Evolutionary conservation across 2,329 filamentous ascomycete species (phyloP).

Genomic region (Colletotrichum karsti): DNA sequence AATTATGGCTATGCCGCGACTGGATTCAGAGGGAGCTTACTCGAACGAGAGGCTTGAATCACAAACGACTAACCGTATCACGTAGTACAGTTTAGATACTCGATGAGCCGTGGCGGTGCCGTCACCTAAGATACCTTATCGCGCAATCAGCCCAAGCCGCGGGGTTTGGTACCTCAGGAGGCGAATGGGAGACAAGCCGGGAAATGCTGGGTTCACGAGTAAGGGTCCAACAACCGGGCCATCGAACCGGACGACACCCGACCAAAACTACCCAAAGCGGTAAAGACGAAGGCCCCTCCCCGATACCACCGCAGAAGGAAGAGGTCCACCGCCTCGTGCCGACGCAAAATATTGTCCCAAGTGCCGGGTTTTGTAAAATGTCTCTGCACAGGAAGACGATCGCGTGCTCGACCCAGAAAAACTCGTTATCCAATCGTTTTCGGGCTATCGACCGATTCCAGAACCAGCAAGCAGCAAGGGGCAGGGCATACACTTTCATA

Average conservation of each 20-base stretch:
- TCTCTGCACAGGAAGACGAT: background rate
- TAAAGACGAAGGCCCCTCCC: conserved; percentile 20
- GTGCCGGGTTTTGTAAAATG: background rate
- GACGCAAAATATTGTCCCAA: background rate
- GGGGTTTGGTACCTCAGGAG: background rate
- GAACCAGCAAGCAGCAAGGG: background rate
- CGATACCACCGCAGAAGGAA: background rate
- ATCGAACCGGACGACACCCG: background rate
- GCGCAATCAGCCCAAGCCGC: too few relatives aligned
- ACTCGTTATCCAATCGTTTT: conserved; percentile 10
- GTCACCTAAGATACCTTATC: too few relatives aligned
- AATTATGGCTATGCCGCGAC: too few relatives aligned
- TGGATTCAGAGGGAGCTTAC: too few relatives aligned
- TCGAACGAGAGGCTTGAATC: too few relatives aligned
- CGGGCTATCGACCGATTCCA: background rate
- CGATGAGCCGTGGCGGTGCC: too few relatives aligned
- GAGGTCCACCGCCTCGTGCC: background rate
- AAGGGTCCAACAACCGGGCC: background rate
- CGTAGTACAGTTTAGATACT: background rate
- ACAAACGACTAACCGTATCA: background rate
- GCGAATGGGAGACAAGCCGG: background rate
- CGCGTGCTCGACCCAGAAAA: conserved; percentile 28
- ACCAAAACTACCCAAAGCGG: conserved; percentile 4
- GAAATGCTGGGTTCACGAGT: background rate
- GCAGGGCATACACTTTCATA: background rate